Percentiles rank a stretch among this genome's conserved stretches.
phyloP scores from a whole-genome alignment of 2,329 filamentous ascomycete species.

The Neoarthrinium moseri region DNA sequence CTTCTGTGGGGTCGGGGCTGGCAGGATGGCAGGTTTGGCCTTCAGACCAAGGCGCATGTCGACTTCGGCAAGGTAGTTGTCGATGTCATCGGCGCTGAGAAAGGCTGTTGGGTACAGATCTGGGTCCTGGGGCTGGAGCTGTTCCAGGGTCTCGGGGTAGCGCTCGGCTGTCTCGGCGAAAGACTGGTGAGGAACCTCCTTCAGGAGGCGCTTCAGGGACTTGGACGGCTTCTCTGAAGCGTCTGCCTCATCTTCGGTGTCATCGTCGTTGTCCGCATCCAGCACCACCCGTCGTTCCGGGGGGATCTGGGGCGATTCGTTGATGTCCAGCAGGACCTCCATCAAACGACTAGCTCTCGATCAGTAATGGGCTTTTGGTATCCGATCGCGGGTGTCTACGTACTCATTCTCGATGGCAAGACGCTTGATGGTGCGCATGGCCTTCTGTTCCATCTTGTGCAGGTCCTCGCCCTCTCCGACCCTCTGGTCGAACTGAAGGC shows the following conservation, averaged over 20 bases:
- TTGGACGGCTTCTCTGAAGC: slow-evolving; percentile 38
- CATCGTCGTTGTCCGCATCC: slow-evolving; percentile 39
- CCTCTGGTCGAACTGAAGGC: slow-evolving; percentile 71
- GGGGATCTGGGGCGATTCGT: slow-evolving; percentile 77
- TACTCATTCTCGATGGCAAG: slow-evolving; percentile 93
- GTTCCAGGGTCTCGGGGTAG: slow-evolving; percentile 55
- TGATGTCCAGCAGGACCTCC: slow-evolving; percentile 86
- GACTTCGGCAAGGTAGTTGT: slow-evolving; percentile 69
- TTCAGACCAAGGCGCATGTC: slow-evolving; percentile 51
- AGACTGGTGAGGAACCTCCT: slow-evolving; percentile 50
- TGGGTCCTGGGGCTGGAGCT: slow-evolving; percentile 49
- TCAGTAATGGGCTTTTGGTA: slow-evolving; percentile 13
- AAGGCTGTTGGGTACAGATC: slow-evolving; percentile 62
- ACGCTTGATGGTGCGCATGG: slow-evolving; percentile 76
- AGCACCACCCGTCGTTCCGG: slow-evolving; percentile 74
- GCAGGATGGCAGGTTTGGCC: slow-evolving; percentile 47
- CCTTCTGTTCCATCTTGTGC: slow-evolving; percentile 78
- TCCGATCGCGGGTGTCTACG: slow-evolving; percentile 27
- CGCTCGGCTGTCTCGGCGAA: slow-evolving; percentile 59
- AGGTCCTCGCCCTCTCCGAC: slow-evolving; percentile 81
- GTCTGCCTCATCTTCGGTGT: slow-evolving; percentile 38
- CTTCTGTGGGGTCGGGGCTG: slow-evolving; percentile 32
- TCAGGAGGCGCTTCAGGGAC: slow-evolving; percentile 48
- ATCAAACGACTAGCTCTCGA: slow-evolving; percentile 69
- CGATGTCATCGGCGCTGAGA: slow-evolving; percentile 67